These are phyloP conservation scores for Oemleria cerasiformis DNA, from an alignment of 306 rosid genomes.

Conservation along the genomic window DNA sequence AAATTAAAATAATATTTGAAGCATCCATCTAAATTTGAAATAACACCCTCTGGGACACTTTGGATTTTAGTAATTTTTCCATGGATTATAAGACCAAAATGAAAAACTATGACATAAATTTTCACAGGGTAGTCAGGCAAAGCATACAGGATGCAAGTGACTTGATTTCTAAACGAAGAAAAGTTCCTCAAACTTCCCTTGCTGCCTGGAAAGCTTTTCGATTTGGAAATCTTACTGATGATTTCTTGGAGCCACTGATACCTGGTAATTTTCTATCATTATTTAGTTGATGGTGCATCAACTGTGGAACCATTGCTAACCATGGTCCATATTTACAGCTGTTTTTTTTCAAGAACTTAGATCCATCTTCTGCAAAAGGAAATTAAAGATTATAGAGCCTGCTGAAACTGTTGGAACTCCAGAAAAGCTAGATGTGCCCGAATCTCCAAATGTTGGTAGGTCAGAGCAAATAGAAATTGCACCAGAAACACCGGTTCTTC, in stretches of 20 bases:
- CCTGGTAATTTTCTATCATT: conserved; percentile 55
- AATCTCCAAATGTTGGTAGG: conserved; percentile 33
- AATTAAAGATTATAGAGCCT: conserved; percentile 20
- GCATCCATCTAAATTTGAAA: neutral
- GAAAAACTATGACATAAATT: conserved; percentile 6
- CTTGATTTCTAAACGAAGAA: conserved; percentile 52
- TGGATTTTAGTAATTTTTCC: neutral
- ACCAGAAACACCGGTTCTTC: conserved; percentile 57
- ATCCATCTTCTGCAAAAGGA: conserved; percentile 36
- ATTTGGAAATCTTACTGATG: conserved; percentile 34
- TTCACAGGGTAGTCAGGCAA: conserved; percentile 58
- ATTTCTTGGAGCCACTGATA: conserved; percentile 51
- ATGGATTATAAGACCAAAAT: neutral
- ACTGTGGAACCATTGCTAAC: conserved; percentile 27
- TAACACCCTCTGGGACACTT: neutral
- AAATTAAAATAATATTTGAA: neutral
- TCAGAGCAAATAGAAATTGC: conserved; percentile 37
- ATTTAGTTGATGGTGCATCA: conserved; percentile 7
- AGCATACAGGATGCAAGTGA: conserved; percentile 47
- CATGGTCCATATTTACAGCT: conserved; percentile 24
- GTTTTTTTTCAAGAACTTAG: conserved; percentile 47
- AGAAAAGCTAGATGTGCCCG: conserved; percentile 13
- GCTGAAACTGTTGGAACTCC: neutral
- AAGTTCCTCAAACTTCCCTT: conserved; percentile 31
- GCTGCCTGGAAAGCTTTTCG: conserved; percentile 35